These are phyloP conservation scores for Phialophora tarda DNA, from an alignment of 2,329 filamentous ascomycete genomes.

Conservation along the genomic window DNA sequence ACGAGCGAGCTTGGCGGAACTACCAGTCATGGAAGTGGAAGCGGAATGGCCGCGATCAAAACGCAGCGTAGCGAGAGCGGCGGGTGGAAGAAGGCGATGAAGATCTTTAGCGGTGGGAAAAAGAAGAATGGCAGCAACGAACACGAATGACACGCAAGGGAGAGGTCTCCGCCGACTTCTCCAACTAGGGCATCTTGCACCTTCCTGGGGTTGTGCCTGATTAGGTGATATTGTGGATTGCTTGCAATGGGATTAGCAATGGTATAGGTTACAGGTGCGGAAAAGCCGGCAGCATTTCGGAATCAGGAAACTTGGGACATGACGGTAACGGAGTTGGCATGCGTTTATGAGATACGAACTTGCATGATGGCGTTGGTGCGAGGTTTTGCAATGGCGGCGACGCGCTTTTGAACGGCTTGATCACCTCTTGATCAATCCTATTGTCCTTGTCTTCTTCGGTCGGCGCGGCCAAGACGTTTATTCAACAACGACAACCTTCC, in stretches of 20 bases:
- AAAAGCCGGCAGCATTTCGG: constrained; percentile 31
- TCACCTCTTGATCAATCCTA: background rate
- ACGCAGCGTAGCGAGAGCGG: constrained; percentile 50
- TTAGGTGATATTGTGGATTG: constrained; percentile 19
- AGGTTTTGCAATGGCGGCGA: constrained; percentile 7
- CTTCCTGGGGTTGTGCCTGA: constrained; percentile 10
- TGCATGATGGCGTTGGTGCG: constrained; percentile 32
- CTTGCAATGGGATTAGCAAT: constrained; percentile 19
- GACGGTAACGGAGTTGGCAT: constrained; percentile 27
- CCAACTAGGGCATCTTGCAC: background rate
- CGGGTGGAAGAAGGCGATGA: constrained; percentile 60
- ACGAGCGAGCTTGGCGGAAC: constrained; percentile 48
- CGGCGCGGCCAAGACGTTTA: background rate
- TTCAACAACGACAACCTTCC: background rate
- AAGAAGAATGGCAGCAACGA: constrained; percentile 38
- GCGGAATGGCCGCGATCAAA: constrained; percentile 38
- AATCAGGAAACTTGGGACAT: constrained; percentile 9
- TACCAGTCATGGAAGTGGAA: constrained; percentile 17
- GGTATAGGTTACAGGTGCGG: constrained; percentile 3
- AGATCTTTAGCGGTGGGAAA: constrained; percentile 45
- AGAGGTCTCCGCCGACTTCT: constrained; percentile 11
- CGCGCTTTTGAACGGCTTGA: background rate
- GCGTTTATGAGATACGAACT: constrained; percentile 36
- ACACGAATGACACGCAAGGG: constrained; percentile 29
- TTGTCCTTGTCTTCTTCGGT: background rate